phyloP scores from a whole-genome alignment of 768 basidiomycete species.

The Agaricus sinodeliciosus region DNA sequence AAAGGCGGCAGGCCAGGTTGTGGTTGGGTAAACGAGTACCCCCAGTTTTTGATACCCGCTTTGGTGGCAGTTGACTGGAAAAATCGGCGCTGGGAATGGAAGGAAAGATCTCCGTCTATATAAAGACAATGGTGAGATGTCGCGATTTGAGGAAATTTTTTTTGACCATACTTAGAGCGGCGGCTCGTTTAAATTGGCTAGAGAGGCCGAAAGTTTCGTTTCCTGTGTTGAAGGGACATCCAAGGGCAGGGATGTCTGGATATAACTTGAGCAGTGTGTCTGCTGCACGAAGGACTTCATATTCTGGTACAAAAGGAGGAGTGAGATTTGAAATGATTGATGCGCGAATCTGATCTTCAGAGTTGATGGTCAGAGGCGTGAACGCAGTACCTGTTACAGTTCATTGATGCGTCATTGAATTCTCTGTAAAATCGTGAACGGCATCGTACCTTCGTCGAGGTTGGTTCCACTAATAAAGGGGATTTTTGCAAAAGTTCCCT shows the following conservation, averaged over 20 bases:
- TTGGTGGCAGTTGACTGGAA: slow-evolving; percentile 33
- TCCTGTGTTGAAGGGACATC: slow-evolving; percentile 41
- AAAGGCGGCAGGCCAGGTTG: slow-evolving; percentile 19
- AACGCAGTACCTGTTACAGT: slow-evolving; percentile 29
- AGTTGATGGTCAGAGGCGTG: slow-evolving; percentile 18
- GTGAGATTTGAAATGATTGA: slow-evolving; percentile 20
- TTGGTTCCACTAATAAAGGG: slow-evolving; percentile 42
- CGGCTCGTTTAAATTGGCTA: slow-evolving; percentile 25
- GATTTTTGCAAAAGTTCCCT: slow-evolving; percentile 23
- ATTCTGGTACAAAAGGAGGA: slow-evolving; percentile 20
- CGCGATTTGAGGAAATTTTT: not conserved
- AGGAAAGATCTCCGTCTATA: slow-evolving; percentile 31
- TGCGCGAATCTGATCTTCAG: slow-evolving; percentile 19
- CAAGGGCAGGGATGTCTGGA: slow-evolving; percentile 33
- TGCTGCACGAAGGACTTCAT: slow-evolving; percentile 15
- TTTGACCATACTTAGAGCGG: slow-evolving; percentile 21
- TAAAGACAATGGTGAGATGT: not conserved
- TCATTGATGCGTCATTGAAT: not conserved
- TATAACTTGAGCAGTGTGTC: slow-evolving; percentile 29
- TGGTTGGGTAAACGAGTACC: slow-evolving; percentile 38
- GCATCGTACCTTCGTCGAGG: slow-evolving; percentile 36
- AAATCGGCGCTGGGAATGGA: slow-evolving; percentile 30
- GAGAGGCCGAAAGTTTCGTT: slow-evolving; percentile 37
- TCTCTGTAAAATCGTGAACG: not conserved
- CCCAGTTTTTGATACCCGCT: slow-evolving; percentile 30